A percentile compares a stretch with the other conserved stretches of the same genome.
Conservation (phyloP, 441 rosid genomes). For the Sinapis alba region DNA sequence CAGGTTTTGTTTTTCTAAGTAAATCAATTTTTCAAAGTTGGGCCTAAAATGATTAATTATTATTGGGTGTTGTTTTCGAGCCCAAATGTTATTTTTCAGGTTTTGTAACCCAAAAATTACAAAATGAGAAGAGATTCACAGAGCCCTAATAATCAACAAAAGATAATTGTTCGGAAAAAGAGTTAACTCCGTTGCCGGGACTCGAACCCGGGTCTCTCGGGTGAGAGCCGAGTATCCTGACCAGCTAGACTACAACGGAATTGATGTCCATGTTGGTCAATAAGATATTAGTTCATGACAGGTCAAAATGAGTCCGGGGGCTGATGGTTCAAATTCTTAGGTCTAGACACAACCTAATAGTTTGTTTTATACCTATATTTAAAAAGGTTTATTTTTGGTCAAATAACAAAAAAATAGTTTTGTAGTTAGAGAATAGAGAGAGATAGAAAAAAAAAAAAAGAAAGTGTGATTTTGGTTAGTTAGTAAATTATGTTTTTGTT, state of each 20-base stretch:
- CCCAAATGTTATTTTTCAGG: background rate
- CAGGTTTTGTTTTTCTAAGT: background rate
- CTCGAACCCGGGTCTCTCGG: slow-evolving; percentile 94
- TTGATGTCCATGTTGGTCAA: background rate
- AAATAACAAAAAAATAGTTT: no score
- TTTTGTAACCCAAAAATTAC: background rate
- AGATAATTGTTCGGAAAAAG: no score
- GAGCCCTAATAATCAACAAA: background rate
- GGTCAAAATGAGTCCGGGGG: background rate
- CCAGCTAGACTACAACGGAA: slow-evolving; percentile 95
- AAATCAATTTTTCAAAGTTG: background rate
- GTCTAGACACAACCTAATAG: background rate
- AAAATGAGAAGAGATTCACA: background rate
- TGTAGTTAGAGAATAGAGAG: no score
- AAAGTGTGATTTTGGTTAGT: no score
- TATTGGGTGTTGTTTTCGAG: background rate
- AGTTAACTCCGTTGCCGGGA: slow-evolving; percentile 82
- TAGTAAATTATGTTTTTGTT: no score
- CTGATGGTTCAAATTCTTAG: background rate
- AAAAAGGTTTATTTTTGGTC: no score
- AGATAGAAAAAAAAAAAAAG: no score
- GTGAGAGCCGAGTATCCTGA: slow-evolving; percentile 98
- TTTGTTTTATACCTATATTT: no score
- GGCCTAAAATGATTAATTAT: background rate
- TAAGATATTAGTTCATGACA: background rate